These are phyloP conservation scores for Hansenula lynferdii DNA, from an alignment of 1,139 yeast genomes.

Conservation along the genomic window DNA sequence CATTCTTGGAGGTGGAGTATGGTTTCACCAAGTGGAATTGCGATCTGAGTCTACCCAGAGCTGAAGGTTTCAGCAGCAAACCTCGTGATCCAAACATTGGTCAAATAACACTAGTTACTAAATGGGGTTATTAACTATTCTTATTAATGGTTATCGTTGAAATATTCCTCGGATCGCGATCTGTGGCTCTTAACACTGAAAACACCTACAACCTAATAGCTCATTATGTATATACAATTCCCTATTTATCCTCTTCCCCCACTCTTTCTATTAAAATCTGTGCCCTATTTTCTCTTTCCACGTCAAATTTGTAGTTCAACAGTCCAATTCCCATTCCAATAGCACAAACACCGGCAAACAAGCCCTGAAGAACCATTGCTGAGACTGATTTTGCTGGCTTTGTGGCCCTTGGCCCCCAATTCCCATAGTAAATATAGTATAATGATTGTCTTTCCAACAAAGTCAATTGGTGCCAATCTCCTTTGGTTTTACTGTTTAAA, in stretches of 20 bases:
- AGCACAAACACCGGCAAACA: slow-evolving; percentile 13
- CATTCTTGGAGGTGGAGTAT: not conserved
- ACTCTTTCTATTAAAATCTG: slow-evolving; percentile 4
- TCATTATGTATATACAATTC: too few species aligned
- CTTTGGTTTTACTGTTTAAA: slow-evolving; percentile 50
- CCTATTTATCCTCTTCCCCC: not conserved
- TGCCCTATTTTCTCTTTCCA: slow-evolving; percentile 13
- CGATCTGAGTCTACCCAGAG: not conserved
- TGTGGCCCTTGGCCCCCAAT: slow-evolving; percentile 80
- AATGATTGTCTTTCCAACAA: slow-evolving; percentile 85
- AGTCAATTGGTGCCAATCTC: slow-evolving; percentile 72
- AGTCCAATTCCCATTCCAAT: slow-evolving; percentile 15
- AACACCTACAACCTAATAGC: too few species aligned
- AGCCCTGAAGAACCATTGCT: slow-evolving; percentile 10
- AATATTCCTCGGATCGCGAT: too few species aligned
- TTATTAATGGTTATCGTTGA: too few species aligned
- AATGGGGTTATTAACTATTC: too few species aligned
- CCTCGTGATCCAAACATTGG: too few species aligned
- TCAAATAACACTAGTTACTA: too few species aligned
- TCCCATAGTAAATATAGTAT: slow-evolving; percentile 84
- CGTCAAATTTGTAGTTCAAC: slow-evolving; percentile 16
- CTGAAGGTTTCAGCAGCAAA: too few species aligned
- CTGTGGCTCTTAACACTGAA: too few species aligned
- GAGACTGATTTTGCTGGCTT: slow-evolving; percentile 7
- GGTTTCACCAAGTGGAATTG: not conserved